Evolutionary conservation across 257 asterid species (phyloP).

Genomic region (Jacaranda copaia): DNA sequence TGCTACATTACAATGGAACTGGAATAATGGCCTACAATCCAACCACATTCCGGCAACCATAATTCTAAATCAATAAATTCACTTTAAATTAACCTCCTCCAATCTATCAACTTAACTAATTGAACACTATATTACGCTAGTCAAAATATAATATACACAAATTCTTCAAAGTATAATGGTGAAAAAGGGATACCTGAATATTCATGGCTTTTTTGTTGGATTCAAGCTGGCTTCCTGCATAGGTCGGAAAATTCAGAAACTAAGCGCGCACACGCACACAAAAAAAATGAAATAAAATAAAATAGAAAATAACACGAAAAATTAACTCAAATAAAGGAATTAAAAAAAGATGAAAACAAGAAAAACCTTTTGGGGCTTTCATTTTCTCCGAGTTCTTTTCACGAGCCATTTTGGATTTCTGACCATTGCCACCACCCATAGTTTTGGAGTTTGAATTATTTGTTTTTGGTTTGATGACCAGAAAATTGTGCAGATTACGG

Average conservation of each 20-base stretch:
- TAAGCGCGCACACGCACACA: not conserved
- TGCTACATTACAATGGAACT: too few relatives aligned
- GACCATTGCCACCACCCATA: conserved; percentile 93
- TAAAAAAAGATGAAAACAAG: not conserved
- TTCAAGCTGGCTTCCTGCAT: conserved; percentile 60
- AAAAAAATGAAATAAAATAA: too few relatives aligned
- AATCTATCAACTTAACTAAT: too few relatives aligned
- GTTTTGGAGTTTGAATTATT: not conserved
- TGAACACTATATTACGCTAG: too few relatives aligned
- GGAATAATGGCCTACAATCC: too few relatives aligned
- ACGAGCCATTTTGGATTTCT: conserved; percentile 88
- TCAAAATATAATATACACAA: too few relatives aligned
- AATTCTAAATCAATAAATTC: too few relatives aligned
- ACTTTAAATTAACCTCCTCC: too few relatives aligned
- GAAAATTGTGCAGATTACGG: not conserved
- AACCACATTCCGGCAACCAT: too few relatives aligned
- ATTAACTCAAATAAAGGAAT: conserved; percentile 7
- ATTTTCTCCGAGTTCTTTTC: conserved; percentile 76
- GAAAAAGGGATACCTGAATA: conserved; percentile 46
- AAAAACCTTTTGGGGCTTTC: conserved; percentile 67
- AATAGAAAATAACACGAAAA: not conserved
- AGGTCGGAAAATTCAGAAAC: conserved; percentile 35
- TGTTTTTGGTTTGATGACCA: not conserved
- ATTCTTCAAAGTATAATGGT: not conserved
- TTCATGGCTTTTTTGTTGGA: conserved; percentile 64